Evolutionary conservation across 441 rosid genomes (phyloP).

Genomic region (Gossypium schwendimanii): DNA sequence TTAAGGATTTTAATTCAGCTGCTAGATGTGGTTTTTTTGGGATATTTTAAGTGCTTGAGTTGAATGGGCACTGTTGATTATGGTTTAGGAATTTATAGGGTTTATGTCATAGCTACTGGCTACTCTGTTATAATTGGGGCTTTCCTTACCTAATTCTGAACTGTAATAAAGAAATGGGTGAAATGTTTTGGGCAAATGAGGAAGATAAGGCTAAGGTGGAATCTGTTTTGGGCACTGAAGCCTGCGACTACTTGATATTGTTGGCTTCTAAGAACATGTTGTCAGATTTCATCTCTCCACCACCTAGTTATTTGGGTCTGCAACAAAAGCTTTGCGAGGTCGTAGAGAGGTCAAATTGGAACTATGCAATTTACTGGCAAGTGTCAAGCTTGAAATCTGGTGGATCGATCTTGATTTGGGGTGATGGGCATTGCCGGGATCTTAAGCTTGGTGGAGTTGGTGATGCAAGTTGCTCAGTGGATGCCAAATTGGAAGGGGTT

Average conservation of each 20-base stretch:
- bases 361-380: slow-evolving; percentile 52
- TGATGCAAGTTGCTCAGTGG: slow-evolving; percentile 22
- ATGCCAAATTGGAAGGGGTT: slow-evolving; percentile 22
- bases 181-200: slow-evolving; percentile 52
- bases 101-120: not conserved
- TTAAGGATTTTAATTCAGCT: not conserved
- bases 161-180: slow-evolving; percentile 46
- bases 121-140: slow-evolving; percentile 3
- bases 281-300: slow-evolving; percentile 39
- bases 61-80: not conserved
- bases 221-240: slow-evolving; percentile 67
- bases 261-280: slow-evolving; percentile 37
- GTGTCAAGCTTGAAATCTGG: slow-evolving; percentile 40
- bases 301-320: slow-evolving; percentile 47
- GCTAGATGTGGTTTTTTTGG: not conserved
- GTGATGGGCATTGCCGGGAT: slow-evolving; percentile 55
- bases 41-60: not conserved
- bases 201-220: slow-evolving; percentile 65
- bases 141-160: not conserved
- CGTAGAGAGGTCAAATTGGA: slow-evolving; percentile 55
- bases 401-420: slow-evolving; percentile 52
- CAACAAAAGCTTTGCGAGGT: slow-evolving; percentile 44
- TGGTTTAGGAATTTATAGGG: slow-evolving; percentile 6
- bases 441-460: slow-evolving; percentile 23
- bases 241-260: slow-evolving; percentile 55